Evolutionary conservation across 1,284 basidiomycete species (phyloP).

Genomic region (Trametes pubescens): DNA sequence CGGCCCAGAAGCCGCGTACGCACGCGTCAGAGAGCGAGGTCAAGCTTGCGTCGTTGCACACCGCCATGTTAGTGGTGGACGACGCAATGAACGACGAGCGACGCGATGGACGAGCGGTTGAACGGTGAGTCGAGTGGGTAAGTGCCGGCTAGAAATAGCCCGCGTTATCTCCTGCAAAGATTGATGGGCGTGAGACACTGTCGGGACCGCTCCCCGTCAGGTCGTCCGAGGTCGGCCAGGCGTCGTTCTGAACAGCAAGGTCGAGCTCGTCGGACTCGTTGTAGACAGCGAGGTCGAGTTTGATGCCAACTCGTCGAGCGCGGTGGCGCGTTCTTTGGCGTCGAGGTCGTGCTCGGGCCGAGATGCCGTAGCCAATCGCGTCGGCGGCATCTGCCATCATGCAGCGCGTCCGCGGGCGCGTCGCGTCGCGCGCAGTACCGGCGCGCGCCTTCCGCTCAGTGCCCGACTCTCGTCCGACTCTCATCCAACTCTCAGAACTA

Average conservation of each 20-base stretch:
- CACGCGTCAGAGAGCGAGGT: conserved; percentile 61
- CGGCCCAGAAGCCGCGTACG: conserved; percentile 63
- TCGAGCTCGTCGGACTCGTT: neutral
- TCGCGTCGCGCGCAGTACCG: too few relatives aligned
- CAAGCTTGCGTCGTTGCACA: conserved; percentile 38
- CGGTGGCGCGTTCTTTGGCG: neutral
- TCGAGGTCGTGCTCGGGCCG: too few relatives aligned
- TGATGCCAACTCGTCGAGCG: neutral
- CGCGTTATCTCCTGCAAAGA: neutral
- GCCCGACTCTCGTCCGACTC: too few relatives aligned
- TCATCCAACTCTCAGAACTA: too few relatives aligned
- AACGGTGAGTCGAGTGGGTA: neutral
- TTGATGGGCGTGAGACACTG: neutral
- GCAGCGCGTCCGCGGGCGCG: too few relatives aligned
- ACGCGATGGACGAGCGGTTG: neutral
- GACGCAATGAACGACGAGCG: conserved; percentile 15
- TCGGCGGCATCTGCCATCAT: too few relatives aligned
- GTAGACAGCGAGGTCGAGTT: neutral
- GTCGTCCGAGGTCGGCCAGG: too few relatives aligned
- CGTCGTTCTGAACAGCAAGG: neutral
- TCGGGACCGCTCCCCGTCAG: too few relatives aligned
- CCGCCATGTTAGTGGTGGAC: conserved; percentile 20
- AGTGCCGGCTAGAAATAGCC: neutral
- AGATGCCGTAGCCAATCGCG: neutral
- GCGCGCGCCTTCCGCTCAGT: too few relatives aligned